Percentiles rank a stretch among this genome's conserved stretches.
Evolutionary conservation across 1,139 yeast species (phyloP).

Genomic region (Hyphopichia buzzinii): DNA sequence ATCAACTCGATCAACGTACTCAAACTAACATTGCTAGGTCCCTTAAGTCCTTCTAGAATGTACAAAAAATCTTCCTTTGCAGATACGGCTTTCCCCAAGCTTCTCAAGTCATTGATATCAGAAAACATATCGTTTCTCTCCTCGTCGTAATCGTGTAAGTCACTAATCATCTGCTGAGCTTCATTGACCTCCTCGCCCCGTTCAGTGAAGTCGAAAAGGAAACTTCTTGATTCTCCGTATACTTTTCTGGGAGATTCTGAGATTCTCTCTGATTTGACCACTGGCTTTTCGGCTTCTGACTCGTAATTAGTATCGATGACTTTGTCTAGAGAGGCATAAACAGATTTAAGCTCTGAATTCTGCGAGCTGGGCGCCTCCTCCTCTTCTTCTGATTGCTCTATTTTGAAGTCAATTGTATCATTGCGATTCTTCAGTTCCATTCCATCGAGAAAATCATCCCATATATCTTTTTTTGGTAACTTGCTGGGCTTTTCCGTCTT

Average conservation of each 20-base stretch:
- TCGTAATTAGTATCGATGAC: constrained; percentile 1
- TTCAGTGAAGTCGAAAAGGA: constrained; percentile 13
- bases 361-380: not conserved
- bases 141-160: constrained; percentile 9
- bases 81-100: constrained; percentile 10
- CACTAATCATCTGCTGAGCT: constrained; percentile 8
- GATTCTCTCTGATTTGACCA: not conserved
- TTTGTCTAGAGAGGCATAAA: not conserved
- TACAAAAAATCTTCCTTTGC: constrained; percentile 14
- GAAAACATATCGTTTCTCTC: constrained; percentile 2
- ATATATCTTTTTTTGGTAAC: constrained; percentile 10
- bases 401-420: not conserved
- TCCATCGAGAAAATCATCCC: constrained; percentile 20
- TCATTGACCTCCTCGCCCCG: constrained; percentile 5
- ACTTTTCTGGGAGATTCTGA: constrained; percentile 2
- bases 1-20: constrained; percentile 30
- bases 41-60: constrained; percentile 20
- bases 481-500: not conserved
- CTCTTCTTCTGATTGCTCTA: not conserved
- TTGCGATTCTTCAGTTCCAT: not conserved
- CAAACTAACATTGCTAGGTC: constrained; percentile 23
- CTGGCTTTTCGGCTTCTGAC: not conserved
- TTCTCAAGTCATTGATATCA: constrained; percentile 20
- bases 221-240: constrained; percentile 21
- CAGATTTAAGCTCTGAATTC: not conserved